Evolutionary conservation across 2,329 filamentous ascomycete genomes (phyloP).

Genomic region (Ophiosphaerella herpotricha): DNA sequence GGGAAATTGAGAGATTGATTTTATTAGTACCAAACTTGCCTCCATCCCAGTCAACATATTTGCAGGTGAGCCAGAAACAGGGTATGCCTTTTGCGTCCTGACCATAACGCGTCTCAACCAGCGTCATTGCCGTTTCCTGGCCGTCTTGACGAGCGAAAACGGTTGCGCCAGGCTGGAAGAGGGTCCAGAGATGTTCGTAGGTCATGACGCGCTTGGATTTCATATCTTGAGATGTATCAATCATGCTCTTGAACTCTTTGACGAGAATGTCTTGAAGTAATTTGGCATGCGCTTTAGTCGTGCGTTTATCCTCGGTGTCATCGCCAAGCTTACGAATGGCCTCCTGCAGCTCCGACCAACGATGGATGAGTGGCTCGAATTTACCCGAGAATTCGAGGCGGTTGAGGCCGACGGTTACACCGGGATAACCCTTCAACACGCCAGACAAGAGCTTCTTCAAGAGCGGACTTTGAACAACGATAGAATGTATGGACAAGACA

Average conservation of each 20-base stretch:
- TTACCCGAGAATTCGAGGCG: conserved; percentile 65
- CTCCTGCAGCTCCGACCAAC: conserved; percentile 57
- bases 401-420: conserved; percentile 65
- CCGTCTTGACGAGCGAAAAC: conserved; percentile 44
- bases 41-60: conserved; percentile 47
- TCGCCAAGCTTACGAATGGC: conserved; percentile 31
- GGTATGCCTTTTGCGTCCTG: conserved; percentile 41
- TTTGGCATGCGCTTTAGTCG: conserved; percentile 46
- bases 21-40: conserved; percentile 39
- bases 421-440: conserved; percentile 64
- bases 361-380: conserved; percentile 69
- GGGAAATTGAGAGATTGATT: conserved; percentile 33
- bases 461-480: conserved; percentile 67
- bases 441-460: conserved; percentile 62
- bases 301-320: conserved; percentile 33
- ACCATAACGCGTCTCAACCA: conserved; percentile 37
- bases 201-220: conserved; percentile 48
- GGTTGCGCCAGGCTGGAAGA: conserved; percentile 46
- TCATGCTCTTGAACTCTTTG: conserved; percentile 49
- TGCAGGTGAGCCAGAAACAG: conserved; percentile 45
- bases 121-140: conserved; percentile 40
- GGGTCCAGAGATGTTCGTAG: conserved; percentile 51
- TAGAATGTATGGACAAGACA: conserved; percentile 65
- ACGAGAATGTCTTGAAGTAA: conserved; percentile 46
- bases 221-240: conserved; percentile 49